Conservation (phyloP, 2,329 filamentous ascomycete genomes). For the Aspergillus cejpii region DNA sequence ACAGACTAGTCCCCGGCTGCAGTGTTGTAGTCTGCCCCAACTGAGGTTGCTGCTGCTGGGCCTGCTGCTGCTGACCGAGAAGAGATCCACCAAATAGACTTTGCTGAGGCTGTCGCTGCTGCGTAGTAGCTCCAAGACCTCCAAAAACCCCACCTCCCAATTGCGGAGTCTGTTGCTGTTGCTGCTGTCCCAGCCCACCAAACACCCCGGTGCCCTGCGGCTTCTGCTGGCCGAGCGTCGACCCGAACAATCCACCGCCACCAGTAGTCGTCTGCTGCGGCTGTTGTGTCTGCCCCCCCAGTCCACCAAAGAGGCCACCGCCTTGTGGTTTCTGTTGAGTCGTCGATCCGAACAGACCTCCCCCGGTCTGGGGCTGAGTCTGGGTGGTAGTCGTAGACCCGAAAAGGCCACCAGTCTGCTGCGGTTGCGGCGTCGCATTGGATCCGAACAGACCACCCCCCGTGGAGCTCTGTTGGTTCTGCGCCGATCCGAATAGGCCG, state of each 20-base stretch:
- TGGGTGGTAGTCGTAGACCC: constrained; percentile 18
- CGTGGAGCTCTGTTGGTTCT: constrained; percentile 20
- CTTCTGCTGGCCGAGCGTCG: constrained; percentile 22
- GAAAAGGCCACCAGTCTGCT: constrained; percentile 29
- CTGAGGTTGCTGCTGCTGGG: constrained; percentile 32
- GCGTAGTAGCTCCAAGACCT: constrained; percentile 26
- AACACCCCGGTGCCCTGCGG: constrained; percentile 20
- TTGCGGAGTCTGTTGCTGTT: constrained; percentile 25
- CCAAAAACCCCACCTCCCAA: constrained; percentile 40
- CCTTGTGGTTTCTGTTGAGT: constrained; percentile 23
- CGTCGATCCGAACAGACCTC: constrained; percentile 31
- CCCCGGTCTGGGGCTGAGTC: constrained; percentile 25
- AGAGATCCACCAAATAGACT: constrained; percentile 26
- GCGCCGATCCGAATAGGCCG: constrained; percentile 30
- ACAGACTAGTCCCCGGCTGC: constrained; percentile 37
- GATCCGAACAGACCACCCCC: constrained; percentile 24
- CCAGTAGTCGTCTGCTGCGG: constrained; percentile 15
- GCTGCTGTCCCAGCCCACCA: constrained; percentile 13
- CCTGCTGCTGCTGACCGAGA: constrained; percentile 26
- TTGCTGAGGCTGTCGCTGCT: constrained; percentile 39
- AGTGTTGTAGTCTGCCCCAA: constrained; percentile 38
- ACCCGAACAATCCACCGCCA: constrained; percentile 22
- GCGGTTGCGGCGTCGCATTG: constrained; percentile 23
- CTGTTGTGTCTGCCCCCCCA: constrained; percentile 21
- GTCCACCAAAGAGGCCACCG: constrained; percentile 17